Base-by-base conservation (phyloP, 306 rosid genomes). In the Carpinus viminea region DNA sequence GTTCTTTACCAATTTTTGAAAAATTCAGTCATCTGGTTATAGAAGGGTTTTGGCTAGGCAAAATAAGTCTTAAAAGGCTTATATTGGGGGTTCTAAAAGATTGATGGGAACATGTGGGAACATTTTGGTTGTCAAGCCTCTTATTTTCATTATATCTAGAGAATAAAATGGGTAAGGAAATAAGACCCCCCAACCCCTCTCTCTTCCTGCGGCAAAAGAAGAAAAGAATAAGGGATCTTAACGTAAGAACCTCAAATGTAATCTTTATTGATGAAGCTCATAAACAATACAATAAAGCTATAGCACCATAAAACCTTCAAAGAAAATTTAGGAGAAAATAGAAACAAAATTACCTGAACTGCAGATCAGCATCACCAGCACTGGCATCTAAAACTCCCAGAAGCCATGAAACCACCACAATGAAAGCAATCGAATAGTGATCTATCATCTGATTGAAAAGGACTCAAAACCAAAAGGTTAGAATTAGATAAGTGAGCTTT, bases 301-400 rank as follows among this genome's bases (percentile, higher is more conserved):
- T 4, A 12, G 48, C 15, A 7, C 41, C 50, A 66, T 18, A 36
- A 72, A 46, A 72, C 10, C 7, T 43, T 54, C 70, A 38, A 64
- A 47, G 47, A 72, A 53, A n/a, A 24, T 12, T 43, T 3, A 31
- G 26, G 52, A 69, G 50, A 69, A 46, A 73, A 46, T 43, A 51
- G 78, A 55, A 41, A 47, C 55, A 46, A 52, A 66, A 73, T 41
- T 83, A 92, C 97, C 97, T 87, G 78, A 85, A 94, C 26, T 2
- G 92, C 2, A 89, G 93, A 90, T 92, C 90, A 80, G 85, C 85
- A 87, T 92, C 98, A 68, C 98, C 97, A 1, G 86, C 85, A 85
- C 97, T 90, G 78, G 96, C 97, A 76, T 92, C 80, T 75, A 86
- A 53, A 50, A 74, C 87, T 73, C 52, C 75, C 51, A 83, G 73